Evolutionary conservation across 2,329 filamentous ascomycete genomes (phyloP).

Genomic region (Aspergillus melleus): DNA sequence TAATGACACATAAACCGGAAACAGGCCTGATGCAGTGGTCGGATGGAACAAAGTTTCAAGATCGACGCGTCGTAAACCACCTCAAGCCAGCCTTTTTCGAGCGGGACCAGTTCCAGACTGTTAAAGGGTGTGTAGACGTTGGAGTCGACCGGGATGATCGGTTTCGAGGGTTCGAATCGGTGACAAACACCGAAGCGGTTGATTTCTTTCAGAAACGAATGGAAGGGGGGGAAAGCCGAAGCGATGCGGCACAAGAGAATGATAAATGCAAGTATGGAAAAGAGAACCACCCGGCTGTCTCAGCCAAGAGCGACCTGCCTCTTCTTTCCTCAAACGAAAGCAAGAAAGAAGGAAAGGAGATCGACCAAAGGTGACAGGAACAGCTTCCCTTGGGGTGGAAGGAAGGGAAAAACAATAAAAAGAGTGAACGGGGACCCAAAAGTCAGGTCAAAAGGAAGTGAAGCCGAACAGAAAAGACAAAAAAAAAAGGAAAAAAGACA

Average conservation of each 20-base stretch:
- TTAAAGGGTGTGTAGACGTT: slow-evolving; percentile 8
- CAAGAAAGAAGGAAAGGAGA: slow-evolving; percentile 27
- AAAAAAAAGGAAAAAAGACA: slow-evolving; percentile 21
- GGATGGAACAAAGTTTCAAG: neutral
- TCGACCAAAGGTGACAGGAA: neutral
- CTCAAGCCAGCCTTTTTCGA: slow-evolving; percentile 11
- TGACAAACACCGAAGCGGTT: neutral
- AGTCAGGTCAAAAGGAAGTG: neutral
- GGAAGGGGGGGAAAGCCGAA: slow-evolving; percentile 10
- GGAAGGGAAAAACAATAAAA: slow-evolving; percentile 14
- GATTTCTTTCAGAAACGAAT: slow-evolving; percentile 21
- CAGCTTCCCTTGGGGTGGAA: slow-evolving; percentile 6
- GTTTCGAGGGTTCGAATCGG: neutral
- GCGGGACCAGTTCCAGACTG: slow-evolving; percentile 23
- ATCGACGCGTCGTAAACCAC: slow-evolving; percentile 14
- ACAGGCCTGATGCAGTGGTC: slow-evolving; percentile 3
- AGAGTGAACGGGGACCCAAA: slow-evolving; percentile 10
- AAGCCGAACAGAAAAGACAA: slow-evolving; percentile 12
- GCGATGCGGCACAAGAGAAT: slow-evolving; percentile 5
- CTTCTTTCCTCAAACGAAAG: slow-evolving; percentile 31
- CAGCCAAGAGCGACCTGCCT: slow-evolving; percentile 18
- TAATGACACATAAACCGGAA: slow-evolving; percentile 13
- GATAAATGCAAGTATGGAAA: slow-evolving; percentile 12
- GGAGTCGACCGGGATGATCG: slow-evolving; percentile 6
- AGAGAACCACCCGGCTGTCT: slow-evolving; percentile 14